A percentile compares a stretch with the other conserved stretches of the same genome.
Evolutionary conservation across 2,329 filamentous ascomycete genomes (phyloP).

Genomic region (Pseudogymnoascus sp.): DNA sequence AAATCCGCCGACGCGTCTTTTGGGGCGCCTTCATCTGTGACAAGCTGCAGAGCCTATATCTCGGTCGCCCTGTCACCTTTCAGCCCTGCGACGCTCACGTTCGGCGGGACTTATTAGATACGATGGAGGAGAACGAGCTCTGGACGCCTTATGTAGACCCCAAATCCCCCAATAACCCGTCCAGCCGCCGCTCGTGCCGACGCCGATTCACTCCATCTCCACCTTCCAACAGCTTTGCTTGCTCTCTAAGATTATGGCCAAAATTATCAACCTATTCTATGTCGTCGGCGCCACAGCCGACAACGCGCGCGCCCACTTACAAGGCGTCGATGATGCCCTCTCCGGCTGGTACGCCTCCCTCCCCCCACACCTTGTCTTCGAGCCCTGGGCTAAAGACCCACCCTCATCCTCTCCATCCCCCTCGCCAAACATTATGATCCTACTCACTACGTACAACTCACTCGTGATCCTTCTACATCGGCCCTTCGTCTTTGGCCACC

Average conservation of each 20-base stretch:
- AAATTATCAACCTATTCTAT: slow-evolving; percentile 33
- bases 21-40: slow-evolving; percentile 31
- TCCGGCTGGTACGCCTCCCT: slow-evolving; percentile 25
- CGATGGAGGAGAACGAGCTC: slow-evolving; percentile 23
- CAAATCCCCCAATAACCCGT: background rate
- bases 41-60: slow-evolving; percentile 28
- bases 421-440: slow-evolving; percentile 28
- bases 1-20: slow-evolving; percentile 29
- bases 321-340: slow-evolving; percentile 26
- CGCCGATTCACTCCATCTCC: slow-evolving; percentile 28
- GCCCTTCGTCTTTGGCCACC: slow-evolving; percentile 32
- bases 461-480: slow-evolving; percentile 40
- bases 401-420: background rate
- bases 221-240: slow-evolving; percentile 32
- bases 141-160: slow-evolving; percentile 14
- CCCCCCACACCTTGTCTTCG: slow-evolving; percentile 21
- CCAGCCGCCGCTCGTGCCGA: background rate
- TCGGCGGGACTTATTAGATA: slow-evolving; percentile 22
- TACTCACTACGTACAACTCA: slow-evolving; percentile 34
- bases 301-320: slow-evolving; percentile 24
- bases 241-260: slow-evolving; percentile 33
- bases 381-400: slow-evolving; percentile 22
- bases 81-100: slow-evolving; percentile 22
- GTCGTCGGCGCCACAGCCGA: slow-evolving; percentile 23
- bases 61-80: slow-evolving; percentile 25